phyloP scores from a whole-genome alignment of 768 basidiomycete species.

The Chalciporus piperatus region DNA sequence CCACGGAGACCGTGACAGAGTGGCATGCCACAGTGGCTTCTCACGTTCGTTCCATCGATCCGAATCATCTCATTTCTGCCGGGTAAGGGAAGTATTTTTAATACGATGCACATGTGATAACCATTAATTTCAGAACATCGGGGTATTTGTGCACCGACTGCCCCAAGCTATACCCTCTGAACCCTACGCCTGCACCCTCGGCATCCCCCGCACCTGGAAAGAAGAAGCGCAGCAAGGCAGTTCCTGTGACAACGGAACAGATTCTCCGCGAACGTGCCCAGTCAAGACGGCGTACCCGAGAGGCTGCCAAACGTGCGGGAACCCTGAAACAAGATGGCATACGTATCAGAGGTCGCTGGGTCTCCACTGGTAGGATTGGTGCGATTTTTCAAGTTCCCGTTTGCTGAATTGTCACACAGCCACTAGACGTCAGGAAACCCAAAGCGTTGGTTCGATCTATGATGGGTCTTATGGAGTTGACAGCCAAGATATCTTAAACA shows the following conservation, averaged over 20 bases:
- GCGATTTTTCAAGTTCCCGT: not conserved
- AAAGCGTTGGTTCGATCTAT: constrained; percentile 46
- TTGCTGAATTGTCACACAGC: constrained; percentile 27
- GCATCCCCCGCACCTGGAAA: constrained; percentile 40
- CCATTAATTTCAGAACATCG: constrained; percentile 34
- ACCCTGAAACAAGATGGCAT: constrained; percentile 38
- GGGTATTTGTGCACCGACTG: constrained; percentile 61
- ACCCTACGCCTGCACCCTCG: constrained; percentile 33
- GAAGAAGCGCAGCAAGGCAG: constrained; percentile 35
- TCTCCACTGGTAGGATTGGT: constrained; percentile 44
- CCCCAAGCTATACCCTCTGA: constrained; percentile 49
- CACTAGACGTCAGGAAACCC: constrained; percentile 46
- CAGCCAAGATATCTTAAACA: constrained; percentile 58
- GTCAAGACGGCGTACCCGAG: constrained; percentile 44
- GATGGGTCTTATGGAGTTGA: constrained; percentile 69
- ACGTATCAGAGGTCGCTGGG: constrained; percentile 59
- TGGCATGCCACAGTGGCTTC: constrained; percentile 53
- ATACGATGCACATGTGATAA: not conserved
- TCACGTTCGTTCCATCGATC: constrained; percentile 47
- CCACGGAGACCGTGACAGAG: constrained; percentile 48
- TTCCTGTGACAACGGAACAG: constrained; percentile 44
- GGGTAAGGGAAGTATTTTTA: constrained; percentile 41
- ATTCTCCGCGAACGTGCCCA: constrained; percentile 50
- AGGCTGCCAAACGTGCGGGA: constrained; percentile 32
- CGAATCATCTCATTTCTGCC: constrained; percentile 62